A percentile compares a stretch with the other conserved stretches of the same genome.
These are phyloP conservation scores for Crucihimalaya himalaica DNA, from an alignment of 345 rosid genomes.

Conservation along the genomic window DNA sequence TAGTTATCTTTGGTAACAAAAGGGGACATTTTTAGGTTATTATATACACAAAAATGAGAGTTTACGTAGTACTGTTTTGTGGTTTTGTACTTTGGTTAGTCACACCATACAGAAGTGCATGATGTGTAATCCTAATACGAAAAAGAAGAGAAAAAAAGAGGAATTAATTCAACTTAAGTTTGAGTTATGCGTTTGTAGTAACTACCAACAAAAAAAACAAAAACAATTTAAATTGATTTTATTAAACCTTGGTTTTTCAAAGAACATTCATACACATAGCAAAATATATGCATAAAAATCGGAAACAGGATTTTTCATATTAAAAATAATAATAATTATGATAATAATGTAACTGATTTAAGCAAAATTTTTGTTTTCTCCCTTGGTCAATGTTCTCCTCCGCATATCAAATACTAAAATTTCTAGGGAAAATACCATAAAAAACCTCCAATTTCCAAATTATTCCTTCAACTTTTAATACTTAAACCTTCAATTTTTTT, in stretches of 20 bases:
- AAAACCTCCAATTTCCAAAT: too few species aligned
- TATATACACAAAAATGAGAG: conserved; percentile 7
- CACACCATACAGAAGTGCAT: background rate
- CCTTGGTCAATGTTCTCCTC: background rate
- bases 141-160: background rate
- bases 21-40: background rate
- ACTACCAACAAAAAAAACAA: background rate
- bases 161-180: background rate
- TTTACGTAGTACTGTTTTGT: background rate
- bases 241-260: too few species aligned
- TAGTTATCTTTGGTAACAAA: background rate
- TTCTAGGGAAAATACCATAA: too few species aligned
- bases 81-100: background rate
- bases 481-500: too few species aligned
- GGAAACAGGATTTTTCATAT: background rate
- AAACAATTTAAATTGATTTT: too few species aligned
- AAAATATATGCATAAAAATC: too few species aligned
- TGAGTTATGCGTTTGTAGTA: background rate
- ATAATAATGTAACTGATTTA: background rate
- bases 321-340: background rate
- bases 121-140: background rate
- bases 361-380: background rate
- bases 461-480: too few species aligned
- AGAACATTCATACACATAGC: too few species aligned
- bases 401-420: background rate